These are phyloP conservation scores for Yarrowia yakushimensis DNA, from an alignment of 805 yeast genomes.

Conservation along the genomic window DNA sequence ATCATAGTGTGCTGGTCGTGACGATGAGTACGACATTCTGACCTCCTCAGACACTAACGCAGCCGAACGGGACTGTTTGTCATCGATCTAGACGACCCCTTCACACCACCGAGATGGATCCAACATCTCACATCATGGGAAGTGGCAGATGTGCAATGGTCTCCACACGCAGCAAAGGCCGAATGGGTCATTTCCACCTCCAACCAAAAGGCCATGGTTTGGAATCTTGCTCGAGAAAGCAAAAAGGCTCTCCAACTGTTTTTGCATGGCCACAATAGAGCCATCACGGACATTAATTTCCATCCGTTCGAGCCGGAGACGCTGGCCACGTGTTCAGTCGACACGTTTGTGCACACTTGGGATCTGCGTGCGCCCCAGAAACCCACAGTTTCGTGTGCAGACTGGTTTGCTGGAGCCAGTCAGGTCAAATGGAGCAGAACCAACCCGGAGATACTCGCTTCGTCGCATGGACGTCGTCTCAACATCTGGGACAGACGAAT, in stretches of 20 bases:
- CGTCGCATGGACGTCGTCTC: conserved; percentile 77
- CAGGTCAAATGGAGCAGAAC: conserved; percentile 91
- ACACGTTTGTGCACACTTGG: conserved; percentile 84
- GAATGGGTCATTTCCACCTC: conserved; percentile 92
- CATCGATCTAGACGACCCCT: conserved; percentile 94
- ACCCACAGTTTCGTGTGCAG: conserved; percentile 79
- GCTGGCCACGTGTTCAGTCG: conserved; percentile 90
- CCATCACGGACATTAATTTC: conserved; percentile 93
- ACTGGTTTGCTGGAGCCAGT: conserved; percentile 91
- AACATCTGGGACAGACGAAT: conserved; percentile 86
- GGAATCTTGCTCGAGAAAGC: conserved; percentile 79
- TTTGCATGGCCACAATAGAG: conserved; percentile 84
- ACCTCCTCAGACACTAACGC: too few relatives aligned
- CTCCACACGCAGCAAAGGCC: conserved; percentile 81
- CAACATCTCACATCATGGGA: conserved; percentile 95
- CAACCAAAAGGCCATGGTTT: conserved; percentile 89
- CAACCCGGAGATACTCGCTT: conserved; percentile 74
- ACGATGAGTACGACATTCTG: too few relatives aligned
- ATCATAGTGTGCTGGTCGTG: too few relatives aligned
- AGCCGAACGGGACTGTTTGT: conserved; percentile 72
- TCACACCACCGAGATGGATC: conserved; percentile 89
- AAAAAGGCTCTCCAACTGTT: conserved; percentile 78
- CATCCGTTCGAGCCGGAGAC: conserved; percentile 83
- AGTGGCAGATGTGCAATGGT: conserved; percentile 98
- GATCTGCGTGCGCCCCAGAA: conserved; percentile 73